phyloP scores from a whole-genome alignment of 352 stramenopile species.

The Globisporangium acanthophoron region DNA sequence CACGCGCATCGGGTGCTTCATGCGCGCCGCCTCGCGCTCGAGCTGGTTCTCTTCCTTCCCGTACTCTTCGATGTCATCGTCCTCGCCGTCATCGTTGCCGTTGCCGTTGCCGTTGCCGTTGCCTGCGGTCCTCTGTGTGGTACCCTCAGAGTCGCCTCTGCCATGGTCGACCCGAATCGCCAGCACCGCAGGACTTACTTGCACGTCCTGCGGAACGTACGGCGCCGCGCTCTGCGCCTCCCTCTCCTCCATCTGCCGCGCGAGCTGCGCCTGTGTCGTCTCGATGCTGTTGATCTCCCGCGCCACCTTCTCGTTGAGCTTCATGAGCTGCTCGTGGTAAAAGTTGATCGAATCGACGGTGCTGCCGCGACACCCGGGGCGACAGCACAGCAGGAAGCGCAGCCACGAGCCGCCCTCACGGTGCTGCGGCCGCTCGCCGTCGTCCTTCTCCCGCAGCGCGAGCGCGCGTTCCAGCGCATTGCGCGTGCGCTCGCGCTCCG shows the following conservation, averaged over 20 bases:
- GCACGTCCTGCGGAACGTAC: conserved; percentile 5
- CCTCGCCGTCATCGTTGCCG: conserved; percentile 22
- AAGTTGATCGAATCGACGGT: conserved; percentile 59
- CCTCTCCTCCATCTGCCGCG: conserved; percentile 27
- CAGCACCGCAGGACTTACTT: not conserved
- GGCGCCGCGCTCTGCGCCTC: conserved; percentile 16
- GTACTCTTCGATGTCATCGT: conserved; percentile 11
- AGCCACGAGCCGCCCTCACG: conserved; percentile 40
- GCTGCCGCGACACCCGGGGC: conserved; percentile 24
- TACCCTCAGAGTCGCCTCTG: conserved; percentile 1
- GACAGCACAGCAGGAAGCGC: conserved; percentile 31
- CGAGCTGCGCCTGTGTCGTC: conserved; percentile 41
- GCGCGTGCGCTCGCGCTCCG: conserved; percentile 40
- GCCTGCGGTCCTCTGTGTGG: not conserved
- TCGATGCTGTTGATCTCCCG: conserved; percentile 65
- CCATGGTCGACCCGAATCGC: conserved; percentile 3
- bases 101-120: not conserved
- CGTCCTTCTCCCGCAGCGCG: conserved; percentile 32
- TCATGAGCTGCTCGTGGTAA: conserved; percentile 46
- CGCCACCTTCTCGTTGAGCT: conserved; percentile 52
- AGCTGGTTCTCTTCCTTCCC: conserved; percentile 44
- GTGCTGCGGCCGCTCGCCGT: conserved; percentile 32
- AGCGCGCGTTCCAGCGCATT: conserved; percentile 49
- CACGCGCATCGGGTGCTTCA: conserved; percentile 46
- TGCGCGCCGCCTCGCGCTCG: conserved; percentile 38